phyloP scores from a whole-genome alignment of 225 moss, liverwort and hornwort genomes.

The Marchantia polymorpha region DNA sequence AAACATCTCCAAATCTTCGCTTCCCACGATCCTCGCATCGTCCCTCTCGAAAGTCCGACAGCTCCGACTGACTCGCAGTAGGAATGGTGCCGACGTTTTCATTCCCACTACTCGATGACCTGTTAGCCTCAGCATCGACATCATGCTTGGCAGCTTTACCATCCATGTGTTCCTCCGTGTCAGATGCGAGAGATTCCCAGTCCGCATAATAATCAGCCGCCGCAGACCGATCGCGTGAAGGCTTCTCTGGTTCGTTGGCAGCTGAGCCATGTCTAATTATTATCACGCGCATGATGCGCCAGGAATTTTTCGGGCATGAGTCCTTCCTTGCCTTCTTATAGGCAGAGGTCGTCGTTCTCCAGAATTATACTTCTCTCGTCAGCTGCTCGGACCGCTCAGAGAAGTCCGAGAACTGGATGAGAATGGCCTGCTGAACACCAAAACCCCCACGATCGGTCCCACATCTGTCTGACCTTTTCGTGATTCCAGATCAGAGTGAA shows the following conservation, averaged over 20 bases:
- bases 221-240: conserved; percentile 34
- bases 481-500: too few species aligned
- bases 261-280: background rate
- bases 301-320: too few species aligned
- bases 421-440: too few species aligned
- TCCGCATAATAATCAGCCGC: conserved; percentile 35
- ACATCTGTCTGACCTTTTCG: too few species aligned
- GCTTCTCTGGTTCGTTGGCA: conserved; percentile 13
- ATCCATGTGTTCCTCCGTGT: conserved; percentile 36
- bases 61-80: conserved; percentile 5
- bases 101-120: conserved; percentile 1
- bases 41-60: conserved; percentile 11
- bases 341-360: too few species aligned
- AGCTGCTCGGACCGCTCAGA: too few species aligned
- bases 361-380: too few species aligned
- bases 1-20: conserved; percentile 32
- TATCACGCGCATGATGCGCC: too few species aligned
- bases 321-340: too few species aligned
- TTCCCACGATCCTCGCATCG: conserved; percentile 21
- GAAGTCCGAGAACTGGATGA: too few species aligned
- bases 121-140: conserved; percentile 17
- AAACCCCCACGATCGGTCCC: too few species aligned
- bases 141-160: conserved; percentile 27
- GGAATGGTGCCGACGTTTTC: background rate
- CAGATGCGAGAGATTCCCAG: conserved; percentile 36